Base-by-base conservation (phyloP, 148 eudicot genomes). In the Diospyros kaki region DNA sequence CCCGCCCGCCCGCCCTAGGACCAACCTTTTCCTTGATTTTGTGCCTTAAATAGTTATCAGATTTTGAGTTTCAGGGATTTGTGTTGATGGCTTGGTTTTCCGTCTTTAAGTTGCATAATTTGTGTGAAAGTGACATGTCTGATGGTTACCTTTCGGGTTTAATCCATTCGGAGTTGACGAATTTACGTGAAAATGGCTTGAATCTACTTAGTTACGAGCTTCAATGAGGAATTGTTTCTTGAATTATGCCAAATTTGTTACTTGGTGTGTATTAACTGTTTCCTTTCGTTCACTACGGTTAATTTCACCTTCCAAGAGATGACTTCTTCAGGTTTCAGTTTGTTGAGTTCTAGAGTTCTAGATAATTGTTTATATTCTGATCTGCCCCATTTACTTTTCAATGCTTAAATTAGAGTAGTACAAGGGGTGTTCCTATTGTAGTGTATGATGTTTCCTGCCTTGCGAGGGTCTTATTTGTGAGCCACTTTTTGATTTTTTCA, bases 221-320 rank as follows among this genome's bases (percentile, higher is more conserved):
- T 65, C 18, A 42, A n/a, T 43, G 7, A 65, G 43, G 66, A 8
- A 13, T 45, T 65, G 28, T 43, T 68, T 38, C 53, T 67, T 4
- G 60, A 67, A 52, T 69, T 73, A 13, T 44, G 54, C n/a, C 40
- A 62, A n/a, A 11, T 55, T 76, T 11, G 14, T 13, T 62, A 40
- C 38, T 79, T 74, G 71, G 43, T 66, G 40, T 71, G 70, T 71
- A 72, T 1, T 75, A 55, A 42, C 11, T 40, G 9, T 58, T 14
- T 71, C n/a, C 39, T 58, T 9, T 18, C 18, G 5, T 5, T 39
- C 63, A 15, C 39, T 4, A n/a, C 15, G 44, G 45, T 9, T 53
- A 9, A 11, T 2, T 12, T 48, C 55, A 40, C 17, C 10, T 40
- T 54, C 56, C 6, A n/a, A 50, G 38, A 55, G 5, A 55, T 56